phyloP scores from a whole-genome alignment of 2,329 filamentous ascomycete species.

The Aspergillus hiratsukae region DNA sequence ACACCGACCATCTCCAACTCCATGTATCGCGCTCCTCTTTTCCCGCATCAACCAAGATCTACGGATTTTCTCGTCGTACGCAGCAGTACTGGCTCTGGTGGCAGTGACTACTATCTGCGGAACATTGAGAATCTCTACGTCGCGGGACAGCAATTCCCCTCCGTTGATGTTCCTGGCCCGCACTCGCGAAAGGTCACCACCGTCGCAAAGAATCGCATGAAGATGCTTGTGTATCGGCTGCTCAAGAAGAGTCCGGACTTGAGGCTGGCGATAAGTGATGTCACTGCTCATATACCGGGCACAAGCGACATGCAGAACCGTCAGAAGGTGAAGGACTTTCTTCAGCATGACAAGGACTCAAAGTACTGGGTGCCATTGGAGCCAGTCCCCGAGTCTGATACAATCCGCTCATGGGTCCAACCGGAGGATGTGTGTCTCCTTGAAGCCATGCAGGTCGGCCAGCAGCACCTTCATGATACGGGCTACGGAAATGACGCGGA shows the following conservation, averaged over 20 bases:
- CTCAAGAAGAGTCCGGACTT: conserved; percentile 70
- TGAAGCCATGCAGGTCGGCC: conserved; percentile 94
- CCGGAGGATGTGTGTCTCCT: conserved; percentile 93
- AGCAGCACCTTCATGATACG: conserved; percentile 84
- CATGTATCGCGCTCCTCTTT: conserved; percentile 92
- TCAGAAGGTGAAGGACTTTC: conserved; percentile 95
- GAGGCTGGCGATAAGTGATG: conserved; percentile 70
- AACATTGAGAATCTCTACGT: conserved; percentile 88
- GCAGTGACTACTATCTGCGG: conserved; percentile 75
- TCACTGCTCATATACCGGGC: conserved; percentile 87
- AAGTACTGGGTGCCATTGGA: conserved; percentile 85
- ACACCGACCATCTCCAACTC: conserved; percentile 89
- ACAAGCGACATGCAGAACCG: conserved; percentile 93
- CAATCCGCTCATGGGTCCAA: conserved; percentile 81
- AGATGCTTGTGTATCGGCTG: conserved; percentile 90
- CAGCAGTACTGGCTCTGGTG: conserved; percentile 72
- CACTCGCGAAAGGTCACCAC: conserved; percentile 95
- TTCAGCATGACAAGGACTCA: conserved; percentile 80
- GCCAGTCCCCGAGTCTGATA: conserved; percentile 71
- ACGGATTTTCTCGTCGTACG: conserved; percentile 86
- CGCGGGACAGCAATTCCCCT: conserved; percentile 90
- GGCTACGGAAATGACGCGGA: conserved; percentile 71
- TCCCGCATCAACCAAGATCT: conserved; percentile 71
- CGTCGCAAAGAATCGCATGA: conserved; percentile 92
- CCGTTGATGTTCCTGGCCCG: conserved; percentile 85